phyloP scores from a whole-genome alignment of 2,329 filamentous ascomycete species.

The Aspergillus sp. region DNA sequence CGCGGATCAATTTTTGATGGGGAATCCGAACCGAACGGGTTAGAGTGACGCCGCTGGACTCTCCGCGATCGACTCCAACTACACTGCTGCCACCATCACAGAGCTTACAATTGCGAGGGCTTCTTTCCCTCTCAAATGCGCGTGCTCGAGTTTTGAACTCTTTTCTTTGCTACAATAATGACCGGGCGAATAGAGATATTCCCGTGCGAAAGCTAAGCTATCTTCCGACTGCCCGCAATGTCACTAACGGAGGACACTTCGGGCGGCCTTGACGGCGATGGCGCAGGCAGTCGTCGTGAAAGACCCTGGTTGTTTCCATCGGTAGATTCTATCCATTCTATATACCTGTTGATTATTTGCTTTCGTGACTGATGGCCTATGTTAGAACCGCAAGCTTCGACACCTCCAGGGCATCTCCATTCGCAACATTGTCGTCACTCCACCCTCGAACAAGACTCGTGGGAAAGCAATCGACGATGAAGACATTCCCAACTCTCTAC shows the following conservation, averaged over 20 bases:
- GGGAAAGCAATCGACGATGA: slow-evolving; percentile 70
- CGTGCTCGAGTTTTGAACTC: no score
- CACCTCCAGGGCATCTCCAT: slow-evolving; percentile 83
- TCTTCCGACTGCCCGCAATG: slow-evolving; percentile 5
- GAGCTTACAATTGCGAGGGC: no score
- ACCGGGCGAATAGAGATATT: slow-evolving; percentile 2
- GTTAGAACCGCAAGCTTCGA: slow-evolving; percentile 79
- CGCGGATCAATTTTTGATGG: no score
- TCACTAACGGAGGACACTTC: slow-evolving; percentile 12
- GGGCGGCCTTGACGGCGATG: slow-evolving; percentile 15
- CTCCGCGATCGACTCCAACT: no score
- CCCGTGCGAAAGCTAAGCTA: slow-evolving; percentile 8
- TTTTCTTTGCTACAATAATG: slow-evolving; percentile 8
- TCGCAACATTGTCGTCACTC: slow-evolving; percentile 72
- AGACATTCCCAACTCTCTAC: slow-evolving; percentile 61
- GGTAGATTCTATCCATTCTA: slow-evolving; percentile 26
- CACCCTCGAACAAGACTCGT: slow-evolving; percentile 46
- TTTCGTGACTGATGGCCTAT: slow-evolving; percentile 9
- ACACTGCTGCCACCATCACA: no score
- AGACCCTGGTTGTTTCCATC: slow-evolving; percentile 50
- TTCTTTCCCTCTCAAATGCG: no score
- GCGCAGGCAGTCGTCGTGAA: slow-evolving; percentile 34
- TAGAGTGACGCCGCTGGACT: no score
- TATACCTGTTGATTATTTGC: background rate
- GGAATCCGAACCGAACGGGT: no score